Evolutionary conservation across 139 green algal genomes (phyloP), one percentile per base, ranked within the genome.

Genomic region (Pleodorina starrii): DNA sequence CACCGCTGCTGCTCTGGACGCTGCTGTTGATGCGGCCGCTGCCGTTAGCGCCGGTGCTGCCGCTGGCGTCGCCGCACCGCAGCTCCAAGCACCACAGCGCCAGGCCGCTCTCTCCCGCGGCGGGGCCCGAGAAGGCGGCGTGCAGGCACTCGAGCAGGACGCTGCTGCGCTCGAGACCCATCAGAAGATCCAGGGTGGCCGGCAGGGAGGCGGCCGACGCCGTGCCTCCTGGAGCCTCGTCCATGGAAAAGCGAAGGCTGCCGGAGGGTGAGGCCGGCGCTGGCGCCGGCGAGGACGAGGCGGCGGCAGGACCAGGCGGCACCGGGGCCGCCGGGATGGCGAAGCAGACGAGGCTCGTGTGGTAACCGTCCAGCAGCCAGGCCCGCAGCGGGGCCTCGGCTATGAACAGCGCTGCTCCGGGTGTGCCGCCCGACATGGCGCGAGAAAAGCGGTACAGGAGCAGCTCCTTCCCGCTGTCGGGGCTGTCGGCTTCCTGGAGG

Each of bases 271-370:
- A 46, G 36, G 32, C 35, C 14, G 69, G 32, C 36, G 35, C 57
- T 77, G 69, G 54, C 54, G 5, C 54, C 54, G 29, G 54, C 21
- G 29, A 12, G 54, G n/a, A n/a, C n/a, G n/a, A n/a, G n/a, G n/a
- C n/a, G n/a, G n/a, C n/a, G n/a, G n/a, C n/a, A n/a, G n/a, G n/a
- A n/a, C n/a, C n/a, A n/a, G n/a, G n/a, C n/a, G n/a, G n/a, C n/a
- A n/a, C n/a, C n/a, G n/a, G n/a, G n/a, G n/a, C n/a, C n/a, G n/a
- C n/a, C n/a, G 72, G 32, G 42, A 80, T 38, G 42, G 12, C 42
- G 14, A 85, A 59, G 38, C 77, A 85, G 17, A 85, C 19, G 25
- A 85, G 19, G 77, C 77, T 85, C 14, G 77, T 73, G 36, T 85
- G 77, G 36, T 35, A 85, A 10, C 77, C 51, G 35, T 54, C 36